A percentile compares a stretch with the other conserved stretches of the same genome.
phyloP scores from a whole-genome alignment of 1,139 yeast species.

The Pichia sp. region DNA sequence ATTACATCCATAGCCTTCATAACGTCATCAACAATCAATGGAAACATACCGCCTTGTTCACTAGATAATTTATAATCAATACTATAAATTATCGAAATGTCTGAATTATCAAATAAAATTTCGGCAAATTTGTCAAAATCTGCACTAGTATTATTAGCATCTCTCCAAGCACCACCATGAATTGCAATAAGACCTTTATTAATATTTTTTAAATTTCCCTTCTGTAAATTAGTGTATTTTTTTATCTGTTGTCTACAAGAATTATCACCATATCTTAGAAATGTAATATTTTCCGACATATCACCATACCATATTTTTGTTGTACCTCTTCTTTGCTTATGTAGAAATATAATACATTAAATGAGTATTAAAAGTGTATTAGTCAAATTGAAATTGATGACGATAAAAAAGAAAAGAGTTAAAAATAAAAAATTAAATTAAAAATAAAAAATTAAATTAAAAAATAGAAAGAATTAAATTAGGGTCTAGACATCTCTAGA shows the following conservation, averaged over 20 bases:
- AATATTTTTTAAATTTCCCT: too few species aligned
- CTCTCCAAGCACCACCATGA: slow-evolving; percentile 93
- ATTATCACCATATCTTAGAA: not conserved
- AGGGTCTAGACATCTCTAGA: too few species aligned
- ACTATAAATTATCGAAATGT: slow-evolving; percentile 29
- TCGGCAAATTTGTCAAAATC: slow-evolving; percentile 44
- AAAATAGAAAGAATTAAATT: too few species aligned
- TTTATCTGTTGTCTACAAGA: not conserved
- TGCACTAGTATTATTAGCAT: slow-evolving; percentile 49
- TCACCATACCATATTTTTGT: too few species aligned
- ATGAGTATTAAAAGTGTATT: too few species aligned
- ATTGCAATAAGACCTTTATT: slow-evolving; percentile 37
- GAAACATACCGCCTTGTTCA: slow-evolving; percentile 40
- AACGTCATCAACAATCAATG: slow-evolving; percentile 57
- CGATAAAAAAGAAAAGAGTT: too few species aligned
- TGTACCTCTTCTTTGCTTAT: too few species aligned
- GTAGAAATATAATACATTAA: too few species aligned
- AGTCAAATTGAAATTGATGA: too few species aligned
- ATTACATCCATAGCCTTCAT: slow-evolving; percentile 37
- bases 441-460: too few species aligned
- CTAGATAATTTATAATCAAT: slow-evolving; percentile 70
- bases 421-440: too few species aligned
- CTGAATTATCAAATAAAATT: slow-evolving; percentile 12
- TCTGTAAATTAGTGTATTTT: not conserved
- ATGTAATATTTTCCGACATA: not conserved